Base-by-base conservation (phyloP, 805 yeast species). In the Wickerhamiella australiensis region DNA sequence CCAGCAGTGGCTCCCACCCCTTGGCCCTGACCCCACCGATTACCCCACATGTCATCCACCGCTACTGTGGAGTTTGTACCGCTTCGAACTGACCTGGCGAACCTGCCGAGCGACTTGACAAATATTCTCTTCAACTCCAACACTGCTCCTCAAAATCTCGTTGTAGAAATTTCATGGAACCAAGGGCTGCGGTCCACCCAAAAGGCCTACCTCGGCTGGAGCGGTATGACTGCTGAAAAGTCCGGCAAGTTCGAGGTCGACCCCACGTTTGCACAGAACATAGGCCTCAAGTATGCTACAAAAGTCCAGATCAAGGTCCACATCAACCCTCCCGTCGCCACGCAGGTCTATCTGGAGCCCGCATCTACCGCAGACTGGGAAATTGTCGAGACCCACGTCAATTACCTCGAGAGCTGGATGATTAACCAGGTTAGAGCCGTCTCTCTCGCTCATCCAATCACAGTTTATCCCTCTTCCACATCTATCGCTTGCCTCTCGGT, bases 331-430 rank as follows among this genome's bases (percentile, higher is more conserved):
- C 76, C 73, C n/a, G 71, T 65, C 37, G 77, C 86, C 0, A 68
- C 71, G 5, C 76, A 78, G 3, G 79, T 88, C 2, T 79, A 76
- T 58, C 71, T 90, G 41, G 95, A 85, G 58, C 97, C 97, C 0
- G 65, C 75, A 17, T 72, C 85, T 0, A 64, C 79, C 1, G 73
- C 81, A 4, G 98, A 90, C 61, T 90, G 96, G 96, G 96, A 88
- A 56, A 68, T 85, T 23, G 83, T 87, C 2, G 95, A 88, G 60
- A 64, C 82, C 2, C 84, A 90, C 63, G 90, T 95, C 1, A 78
- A 74, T 25, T 75, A 72, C 38, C 73, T 90, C 22, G 96, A 90
- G 60, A 76, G 78, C 42, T 76, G 76, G 54, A 72, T 88, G 57
- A 67, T 90, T 31, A 77, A 80, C 50, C 96, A 90, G 61, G 79